Evolutionary conservation across 129 eudicot genomes (phyloP).

Genomic region (Scalesia atractyloides): DNA sequence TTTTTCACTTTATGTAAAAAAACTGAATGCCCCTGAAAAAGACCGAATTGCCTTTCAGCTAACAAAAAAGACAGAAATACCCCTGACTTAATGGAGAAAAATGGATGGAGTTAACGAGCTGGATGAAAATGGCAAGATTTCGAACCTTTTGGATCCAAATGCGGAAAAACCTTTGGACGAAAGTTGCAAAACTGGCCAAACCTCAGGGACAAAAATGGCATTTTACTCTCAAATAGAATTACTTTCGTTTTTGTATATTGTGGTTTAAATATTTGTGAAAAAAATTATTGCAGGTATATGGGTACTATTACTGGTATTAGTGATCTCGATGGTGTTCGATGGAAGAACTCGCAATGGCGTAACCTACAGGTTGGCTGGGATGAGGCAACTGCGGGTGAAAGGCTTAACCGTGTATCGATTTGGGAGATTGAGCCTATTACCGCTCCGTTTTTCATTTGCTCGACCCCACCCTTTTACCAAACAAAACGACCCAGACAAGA

Average conservation of each 20-base stretch:
- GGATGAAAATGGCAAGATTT: no score
- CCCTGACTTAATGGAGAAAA: no score
- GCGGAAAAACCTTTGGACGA: no score
- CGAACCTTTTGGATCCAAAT: no score
- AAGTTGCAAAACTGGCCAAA: no score
- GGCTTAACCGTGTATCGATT: constrained; percentile 83
- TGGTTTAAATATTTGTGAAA: not conserved
- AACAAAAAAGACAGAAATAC: no score
- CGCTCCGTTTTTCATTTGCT: constrained; percentile 91
- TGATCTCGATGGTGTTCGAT: constrained; percentile 87
- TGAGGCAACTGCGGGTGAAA: constrained; percentile 96
- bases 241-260: not conserved
- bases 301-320: constrained; percentile 92
- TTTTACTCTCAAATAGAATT: not conserved
- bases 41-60: no score
- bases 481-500: constrained; percentile 80
- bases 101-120: no score
- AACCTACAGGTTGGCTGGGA: constrained; percentile 99
- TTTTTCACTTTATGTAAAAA: no score
- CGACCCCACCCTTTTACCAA: constrained; percentile 80
- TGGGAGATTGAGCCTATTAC: constrained; percentile 99
- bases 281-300: constrained; percentile 68
- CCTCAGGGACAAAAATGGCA: no score
- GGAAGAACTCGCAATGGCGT: constrained; percentile 99
- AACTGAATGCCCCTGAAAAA: no score